phyloP scores from a whole-genome alignment of 2,329 filamentous ascomycete genomes.

The Colletotrichum horii region DNA sequence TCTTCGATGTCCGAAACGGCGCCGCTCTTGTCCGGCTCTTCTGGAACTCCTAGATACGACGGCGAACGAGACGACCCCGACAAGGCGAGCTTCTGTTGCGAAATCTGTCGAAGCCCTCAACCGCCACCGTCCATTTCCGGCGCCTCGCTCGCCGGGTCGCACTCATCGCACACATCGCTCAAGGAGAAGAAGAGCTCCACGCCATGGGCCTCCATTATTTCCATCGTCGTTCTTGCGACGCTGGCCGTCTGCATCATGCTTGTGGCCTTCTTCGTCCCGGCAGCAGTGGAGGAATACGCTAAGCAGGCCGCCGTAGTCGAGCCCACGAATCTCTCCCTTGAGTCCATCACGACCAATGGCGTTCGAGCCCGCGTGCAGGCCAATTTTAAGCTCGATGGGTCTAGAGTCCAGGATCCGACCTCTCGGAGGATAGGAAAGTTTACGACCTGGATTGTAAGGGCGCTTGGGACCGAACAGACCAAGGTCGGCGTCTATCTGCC shows the following conservation, averaged over 20 bases:
- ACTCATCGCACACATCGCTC: conserved; percentile 21
- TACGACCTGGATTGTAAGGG: conserved; percentile 79
- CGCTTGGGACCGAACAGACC: conserved; percentile 76
- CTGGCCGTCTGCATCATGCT: conserved; percentile 73
- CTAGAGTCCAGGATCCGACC: conserved; percentile 72
- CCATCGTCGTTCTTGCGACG: conserved; percentile 69
- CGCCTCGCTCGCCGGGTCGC: conserved; percentile 20
- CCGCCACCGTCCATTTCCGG: background rate
- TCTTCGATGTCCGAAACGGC: conserved; percentile 48
- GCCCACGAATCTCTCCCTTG: conserved; percentile 83
- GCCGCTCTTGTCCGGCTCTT: conserved; percentile 52
- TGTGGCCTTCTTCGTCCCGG: conserved; percentile 81
- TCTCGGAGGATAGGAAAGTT: conserved; percentile 78
- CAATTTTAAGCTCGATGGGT: conserved; percentile 80
- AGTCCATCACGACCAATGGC: conserved; percentile 81
- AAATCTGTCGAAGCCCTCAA: conserved; percentile 22
- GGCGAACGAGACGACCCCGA: conserved; percentile 36
- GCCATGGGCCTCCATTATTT: conserved; percentile 80
- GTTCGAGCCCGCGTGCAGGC: conserved; percentile 82
- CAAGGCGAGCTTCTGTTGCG: background rate
- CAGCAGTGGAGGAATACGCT: conserved; percentile 83
- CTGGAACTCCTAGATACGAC: conserved; percentile 42
- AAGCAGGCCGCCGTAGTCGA: conserved; percentile 82
- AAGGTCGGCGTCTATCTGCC: conserved; percentile 80
- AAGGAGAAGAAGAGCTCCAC: conserved; percentile 42